phyloP scores from a whole-genome alignment of 345 rosid genomes.

The Trapa bicornis region DNA sequence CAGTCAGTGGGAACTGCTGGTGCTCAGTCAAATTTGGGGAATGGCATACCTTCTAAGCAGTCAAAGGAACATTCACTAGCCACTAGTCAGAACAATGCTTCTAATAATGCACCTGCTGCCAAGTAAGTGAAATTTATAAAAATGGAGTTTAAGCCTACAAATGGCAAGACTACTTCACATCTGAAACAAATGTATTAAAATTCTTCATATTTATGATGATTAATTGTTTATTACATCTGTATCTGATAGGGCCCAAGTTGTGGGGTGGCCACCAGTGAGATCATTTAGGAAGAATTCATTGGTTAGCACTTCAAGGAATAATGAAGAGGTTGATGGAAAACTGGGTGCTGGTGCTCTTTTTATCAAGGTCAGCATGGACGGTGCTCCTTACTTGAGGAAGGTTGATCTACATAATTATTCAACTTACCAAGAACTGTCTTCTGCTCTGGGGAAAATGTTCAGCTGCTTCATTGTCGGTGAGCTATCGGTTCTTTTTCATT shows the following conservation, averaged over 20 bases:
- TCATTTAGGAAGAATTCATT: slow-evolving; percentile 66
- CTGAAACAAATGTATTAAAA: neutral
- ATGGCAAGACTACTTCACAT: neutral
- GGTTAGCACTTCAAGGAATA: slow-evolving; percentile 61
- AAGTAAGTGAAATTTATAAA: slow-evolving; percentile 36
- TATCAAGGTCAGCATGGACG: slow-evolving; percentile 92
- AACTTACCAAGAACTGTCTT: slow-evolving; percentile 55
- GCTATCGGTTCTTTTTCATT: neutral
- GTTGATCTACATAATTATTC: slow-evolving; percentile 69
- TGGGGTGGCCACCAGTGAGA: slow-evolving; percentile 95
- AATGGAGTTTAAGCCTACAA: neutral
- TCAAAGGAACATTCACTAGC: slow-evolving; percentile 22
- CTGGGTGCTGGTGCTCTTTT: slow-evolving; percentile 59
- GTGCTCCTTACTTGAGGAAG: slow-evolving; percentile 87
- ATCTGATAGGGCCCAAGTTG: slow-evolving; percentile 60
- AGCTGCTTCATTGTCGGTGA: neutral
- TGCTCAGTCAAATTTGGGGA: neutral
- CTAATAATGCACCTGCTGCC: slow-evolving; percentile 46
- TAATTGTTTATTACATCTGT: neutral
- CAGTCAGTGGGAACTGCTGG: slow-evolving; percentile 13
- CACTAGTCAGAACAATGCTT: slow-evolving; percentile 36
- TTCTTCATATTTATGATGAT: neutral
- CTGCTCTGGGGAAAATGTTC: slow-evolving; percentile 90
- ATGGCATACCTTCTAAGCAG: slow-evolving; percentile 31
- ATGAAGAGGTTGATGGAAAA: slow-evolving; percentile 79